phyloP scores from a whole-genome alignment of 306 rosid species.

The Dryas drummondii region DNA sequence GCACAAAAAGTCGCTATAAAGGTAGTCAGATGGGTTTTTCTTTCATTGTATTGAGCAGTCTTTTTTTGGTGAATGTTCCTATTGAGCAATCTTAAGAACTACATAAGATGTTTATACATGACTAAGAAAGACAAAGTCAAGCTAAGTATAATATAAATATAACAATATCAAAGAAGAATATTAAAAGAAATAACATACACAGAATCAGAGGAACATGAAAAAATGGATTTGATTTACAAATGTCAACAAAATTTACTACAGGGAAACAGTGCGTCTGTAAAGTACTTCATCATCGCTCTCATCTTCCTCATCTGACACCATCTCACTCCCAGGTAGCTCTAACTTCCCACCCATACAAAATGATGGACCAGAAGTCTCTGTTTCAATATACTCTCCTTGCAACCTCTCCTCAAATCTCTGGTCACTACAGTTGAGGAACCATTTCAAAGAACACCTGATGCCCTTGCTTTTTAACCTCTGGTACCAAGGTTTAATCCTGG shows the following conservation, averaged over 20 bases:
- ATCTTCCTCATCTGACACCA: slow-evolving; percentile 79
- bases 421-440: slow-evolving; percentile 93
- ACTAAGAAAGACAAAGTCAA: not conserved
- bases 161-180: not conserved
- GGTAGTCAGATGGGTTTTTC: not conserved
- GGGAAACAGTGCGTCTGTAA: slow-evolving; percentile 72
- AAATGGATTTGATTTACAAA: not conserved
- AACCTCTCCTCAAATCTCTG: slow-evolving; percentile 93
- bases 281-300: slow-evolving; percentile 75
- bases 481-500: slow-evolving; percentile 87
- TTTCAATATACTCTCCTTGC: slow-evolving; percentile 76
- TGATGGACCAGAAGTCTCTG: slow-evolving; percentile 69
- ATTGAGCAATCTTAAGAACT: not conserved
- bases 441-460: slow-evolving; percentile 67
- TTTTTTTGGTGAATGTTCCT: too few species aligned
- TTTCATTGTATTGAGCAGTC: not conserved
- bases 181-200: not conserved
- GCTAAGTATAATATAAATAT: not conserved
- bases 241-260: slow-evolving; percentile 30
- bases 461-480: slow-evolving; percentile 69
- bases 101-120: not conserved
- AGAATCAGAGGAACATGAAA: not conserved
- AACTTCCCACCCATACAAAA: slow-evolving; percentile 87
- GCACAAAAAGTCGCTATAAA: too few species aligned
- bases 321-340: slow-evolving; percentile 63